Evolutionary conservation across 768 basidiomycete species (phyloP).

Genomic region (Lactifluus pinguis): DNA sequence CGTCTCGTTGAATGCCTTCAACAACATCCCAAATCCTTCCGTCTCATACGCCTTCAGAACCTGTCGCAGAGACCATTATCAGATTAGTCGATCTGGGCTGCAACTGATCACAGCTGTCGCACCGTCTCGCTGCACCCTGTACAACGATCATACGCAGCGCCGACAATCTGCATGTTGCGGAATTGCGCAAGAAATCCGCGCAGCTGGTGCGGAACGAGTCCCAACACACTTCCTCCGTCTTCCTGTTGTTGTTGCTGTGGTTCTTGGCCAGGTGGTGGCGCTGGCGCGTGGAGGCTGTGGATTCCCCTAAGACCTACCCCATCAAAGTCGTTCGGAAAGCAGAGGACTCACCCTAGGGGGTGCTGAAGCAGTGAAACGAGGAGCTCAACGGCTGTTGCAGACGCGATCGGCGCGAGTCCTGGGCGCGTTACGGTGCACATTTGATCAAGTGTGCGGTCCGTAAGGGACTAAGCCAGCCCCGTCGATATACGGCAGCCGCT

Average conservation of each 20-base stretch:
- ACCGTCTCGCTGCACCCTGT: slow-evolving; percentile 86
- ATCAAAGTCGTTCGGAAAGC: neutral
- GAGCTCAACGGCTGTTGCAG: slow-evolving; percentile 87
- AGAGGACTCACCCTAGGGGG: slow-evolving; percentile 56
- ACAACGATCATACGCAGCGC: slow-evolving; percentile 78
- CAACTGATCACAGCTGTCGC: slow-evolving; percentile 21
- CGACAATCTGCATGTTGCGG: slow-evolving; percentile 73
- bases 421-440: slow-evolving; percentile 99
- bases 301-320: neutral
- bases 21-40: slow-evolving; percentile 72
- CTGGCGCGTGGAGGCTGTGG: slow-evolving; percentile 51
- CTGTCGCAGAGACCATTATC: slow-evolving; percentile 29
- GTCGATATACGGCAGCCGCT: neutral
- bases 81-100: neutral
- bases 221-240: slow-evolving; percentile 49
- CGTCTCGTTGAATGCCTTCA: slow-evolving; percentile 81
- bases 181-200: slow-evolving; percentile 87
- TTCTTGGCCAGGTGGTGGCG: slow-evolving; percentile 44
- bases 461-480: slow-evolving; percentile 40
- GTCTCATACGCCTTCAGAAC: slow-evolving; percentile 73
- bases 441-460: slow-evolving; percentile 91
- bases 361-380: slow-evolving; percentile 85
- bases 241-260: slow-evolving; percentile 18
- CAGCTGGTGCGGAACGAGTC: slow-evolving; percentile 88
- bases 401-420: slow-evolving; percentile 86